These are phyloP conservation scores for Viola odorata DNA, from an alignment of 345 rosid genomes.

Conservation along the genomic window DNA sequence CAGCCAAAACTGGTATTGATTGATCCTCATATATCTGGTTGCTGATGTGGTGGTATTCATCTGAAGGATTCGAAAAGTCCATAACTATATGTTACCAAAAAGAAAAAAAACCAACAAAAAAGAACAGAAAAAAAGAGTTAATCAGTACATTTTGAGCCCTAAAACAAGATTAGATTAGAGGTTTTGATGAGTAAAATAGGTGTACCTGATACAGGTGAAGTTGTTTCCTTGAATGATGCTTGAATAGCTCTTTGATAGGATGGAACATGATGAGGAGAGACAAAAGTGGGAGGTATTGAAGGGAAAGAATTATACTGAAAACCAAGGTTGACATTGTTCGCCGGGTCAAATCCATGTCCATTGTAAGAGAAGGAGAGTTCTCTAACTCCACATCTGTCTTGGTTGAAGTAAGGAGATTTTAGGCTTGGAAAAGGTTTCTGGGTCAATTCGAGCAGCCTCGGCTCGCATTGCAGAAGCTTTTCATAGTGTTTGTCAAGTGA, in stretches of 20 bases:
- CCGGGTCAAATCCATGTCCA: not conserved
- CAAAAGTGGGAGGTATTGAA: not conserved
- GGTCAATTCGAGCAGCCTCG: slow-evolving; percentile 24
- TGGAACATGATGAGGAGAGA: slow-evolving; percentile 5
- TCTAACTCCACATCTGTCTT: not conserved
- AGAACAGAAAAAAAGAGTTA: not conserved
- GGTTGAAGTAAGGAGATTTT: slow-evolving; percentile 19
- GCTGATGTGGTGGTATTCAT: slow-evolving; percentile 1
- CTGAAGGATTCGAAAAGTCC: slow-evolving; percentile 17
- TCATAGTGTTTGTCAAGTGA: slow-evolving; percentile 39
- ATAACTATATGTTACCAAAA: slow-evolving; percentile 19
- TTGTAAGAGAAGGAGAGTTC: not conserved
- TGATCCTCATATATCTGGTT: slow-evolving; percentile 1
- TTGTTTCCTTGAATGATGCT: slow-evolving; percentile 1
- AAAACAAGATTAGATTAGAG: not conserved
- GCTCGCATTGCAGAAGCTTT: slow-evolving; percentile 36
- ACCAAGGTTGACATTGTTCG: not conserved
- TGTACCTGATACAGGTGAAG: slow-evolving; percentile 28
- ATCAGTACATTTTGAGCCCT: no score
- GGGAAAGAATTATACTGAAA: not conserved
- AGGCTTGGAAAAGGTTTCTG: slow-evolving; percentile 31
- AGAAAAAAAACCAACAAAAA: slow-evolving; percentile 10
- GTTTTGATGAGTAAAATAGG: not conserved
- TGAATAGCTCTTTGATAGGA: not conserved
- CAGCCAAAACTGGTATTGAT: not conserved